A percentile compares a stretch with the other conserved stretches of the same genome.
phyloP scores from a whole-genome alignment of 495 filamentous ascomycete genomes.

The Trichoderma orchidacearum region DNA sequence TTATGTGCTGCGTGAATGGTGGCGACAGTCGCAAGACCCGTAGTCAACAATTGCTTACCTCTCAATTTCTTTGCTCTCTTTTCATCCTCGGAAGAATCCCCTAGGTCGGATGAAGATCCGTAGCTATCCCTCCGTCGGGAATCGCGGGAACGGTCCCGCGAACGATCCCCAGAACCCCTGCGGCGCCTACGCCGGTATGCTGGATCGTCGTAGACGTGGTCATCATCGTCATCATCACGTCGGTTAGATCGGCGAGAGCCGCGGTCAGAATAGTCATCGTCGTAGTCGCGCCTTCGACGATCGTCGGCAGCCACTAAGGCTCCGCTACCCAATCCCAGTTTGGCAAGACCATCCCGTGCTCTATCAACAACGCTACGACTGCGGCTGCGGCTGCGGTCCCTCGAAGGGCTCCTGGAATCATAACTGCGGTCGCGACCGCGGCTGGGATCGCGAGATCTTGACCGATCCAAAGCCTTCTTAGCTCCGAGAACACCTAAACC shows the following conservation, averaged over 20 bases:
- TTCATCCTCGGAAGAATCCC: slow-evolving; percentile 66
- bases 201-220: slow-evolving; percentile 43
- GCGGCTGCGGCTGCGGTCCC: slow-evolving; percentile 26
- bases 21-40: slow-evolving; percentile 73
- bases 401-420: slow-evolving; percentile 30
- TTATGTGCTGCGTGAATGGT: slow-evolving; percentile 80
- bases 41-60: slow-evolving; percentile 72
- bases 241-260: slow-evolving; percentile 13
- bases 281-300: slow-evolving; percentile 17
- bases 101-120: slow-evolving; percentile 47
- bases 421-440: slow-evolving; percentile 30
- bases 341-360: slow-evolving; percentile 29
- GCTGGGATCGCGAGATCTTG: slow-evolving; percentile 40
- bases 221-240: slow-evolving; percentile 15
- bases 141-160: slow-evolving; percentile 19
- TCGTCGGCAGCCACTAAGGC: slow-evolving; percentile 17
- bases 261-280: slow-evolving; percentile 20
- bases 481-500: slow-evolving; percentile 66
- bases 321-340: slow-evolving; percentile 29
- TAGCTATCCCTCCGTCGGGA: slow-evolving; percentile 19
- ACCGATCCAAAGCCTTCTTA: slow-evolving; percentile 66
- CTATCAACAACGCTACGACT: slow-evolving; percentile 35
- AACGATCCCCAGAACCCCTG: slow-evolving; percentile 33
- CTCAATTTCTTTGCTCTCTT: slow-evolving; percentile 62
- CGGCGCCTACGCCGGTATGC: slow-evolving; percentile 31